phyloP scores from a whole-genome alignment of 371 early-diverging fungal genomes.

The Mortierella sp. region DNA sequence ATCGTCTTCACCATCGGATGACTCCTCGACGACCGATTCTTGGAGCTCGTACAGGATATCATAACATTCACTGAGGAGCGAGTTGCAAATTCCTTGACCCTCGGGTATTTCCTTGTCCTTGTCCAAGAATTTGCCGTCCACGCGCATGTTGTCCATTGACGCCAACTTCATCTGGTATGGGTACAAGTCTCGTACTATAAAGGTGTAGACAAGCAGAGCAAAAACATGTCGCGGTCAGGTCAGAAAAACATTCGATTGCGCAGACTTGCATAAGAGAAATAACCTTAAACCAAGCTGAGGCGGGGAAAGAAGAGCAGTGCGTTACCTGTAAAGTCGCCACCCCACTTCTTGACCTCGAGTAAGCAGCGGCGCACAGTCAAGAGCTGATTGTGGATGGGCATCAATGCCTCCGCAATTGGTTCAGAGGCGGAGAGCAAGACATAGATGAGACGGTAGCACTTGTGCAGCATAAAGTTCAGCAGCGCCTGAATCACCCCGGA shows the following conservation, averaged over 20 bases:
- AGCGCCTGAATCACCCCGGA: constrained; percentile 65
- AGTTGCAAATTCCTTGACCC: constrained; percentile 90
- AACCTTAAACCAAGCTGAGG: constrained; percentile 4
- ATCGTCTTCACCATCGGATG: constrained; percentile 9
- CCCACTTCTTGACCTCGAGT: constrained; percentile 87
- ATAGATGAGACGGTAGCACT: constrained; percentile 90
- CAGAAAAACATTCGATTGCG: background rate
- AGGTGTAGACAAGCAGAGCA: background rate
- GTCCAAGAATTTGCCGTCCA: constrained; percentile 90
- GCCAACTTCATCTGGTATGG: constrained; percentile 93
- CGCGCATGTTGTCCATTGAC: constrained; percentile 85
- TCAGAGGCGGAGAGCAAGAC: constrained; percentile 86
- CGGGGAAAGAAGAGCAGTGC: background rate
- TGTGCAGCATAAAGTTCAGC: constrained; percentile 88
- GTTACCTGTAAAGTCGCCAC: constrained; percentile 79
- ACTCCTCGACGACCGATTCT: constrained; percentile 61
- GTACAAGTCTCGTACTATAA: constrained; percentile 81
- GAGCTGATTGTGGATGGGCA: constrained; percentile 89
- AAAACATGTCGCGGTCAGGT: constrained; percentile 7
- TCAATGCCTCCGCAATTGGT: constrained; percentile 89
- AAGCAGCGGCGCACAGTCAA: constrained; percentile 87
- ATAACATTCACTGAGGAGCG: constrained; percentile 90
- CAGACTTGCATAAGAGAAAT: background rate
- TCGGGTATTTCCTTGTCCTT: constrained; percentile 88
- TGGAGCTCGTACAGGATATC: constrained; percentile 87